Evolutionary conservation across 768 basidiomycete genomes (phyloP), one percentile per base, ranked within the genome.

Genomic region (Lactarius sanguifluus): DNA sequence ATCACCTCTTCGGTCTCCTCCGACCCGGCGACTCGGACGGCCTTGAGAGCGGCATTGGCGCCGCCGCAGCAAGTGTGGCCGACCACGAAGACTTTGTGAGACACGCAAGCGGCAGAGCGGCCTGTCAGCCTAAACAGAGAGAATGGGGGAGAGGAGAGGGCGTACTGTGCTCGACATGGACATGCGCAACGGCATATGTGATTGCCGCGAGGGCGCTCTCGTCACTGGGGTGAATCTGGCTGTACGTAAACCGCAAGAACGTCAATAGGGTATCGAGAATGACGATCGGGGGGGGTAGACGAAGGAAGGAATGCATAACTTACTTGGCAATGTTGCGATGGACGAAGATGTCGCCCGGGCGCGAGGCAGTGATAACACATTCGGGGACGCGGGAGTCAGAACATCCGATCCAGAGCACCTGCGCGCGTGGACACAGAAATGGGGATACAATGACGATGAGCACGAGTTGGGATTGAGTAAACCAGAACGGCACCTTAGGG

Each of bases 311-410:
- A 50, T 41, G 62, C 55, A 23, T 50, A 25, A 77, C 86, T 64
- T 70, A 92, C 89, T 96, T 95, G 61, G 92, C 94, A 70, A 96
- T 88, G 76, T 95, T 95, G 57, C 94, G 81, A 76, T 93, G 87
- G 34, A 89, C 86, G 72, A 96, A 95, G 67, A 91, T 85, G 54
- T 89, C 88, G 61, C 93, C 94, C 0, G 94, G 94, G 69, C 81
- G 81, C 10, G 85, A 79, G 41, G 80, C 84, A 41, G 86, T 87
- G 64, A 91, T 78, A 70, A 91, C 87, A 41, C 85, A 85, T 75
- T 93, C 92, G 23, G 91, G 92, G 3, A 94, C 90, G 69, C 94
- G 82, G 13, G 92, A 94, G 75, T 96, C 94, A 43, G 92, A 83
- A 75, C 90, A 92, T 59, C 90, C 89, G 72, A 92, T 84, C 89